Percentiles rank a stretch among this genome's conserved stretches.
Conservation (phyloP, 345 rosid species). For the Syzygium grande region DNA sequence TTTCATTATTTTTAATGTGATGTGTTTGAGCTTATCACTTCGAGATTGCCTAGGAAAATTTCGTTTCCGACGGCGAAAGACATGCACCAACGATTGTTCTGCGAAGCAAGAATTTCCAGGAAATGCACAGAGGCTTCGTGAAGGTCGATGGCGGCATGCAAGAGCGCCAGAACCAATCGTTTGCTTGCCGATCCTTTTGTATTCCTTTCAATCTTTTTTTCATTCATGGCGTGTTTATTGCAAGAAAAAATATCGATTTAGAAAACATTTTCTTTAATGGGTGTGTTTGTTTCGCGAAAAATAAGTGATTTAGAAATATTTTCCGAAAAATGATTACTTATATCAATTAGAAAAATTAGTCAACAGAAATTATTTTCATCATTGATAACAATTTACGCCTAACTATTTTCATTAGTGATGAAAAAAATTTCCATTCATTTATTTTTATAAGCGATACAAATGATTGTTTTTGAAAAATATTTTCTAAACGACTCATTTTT, state of each 20-base stretch:
- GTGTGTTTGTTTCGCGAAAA: too few species aligned
- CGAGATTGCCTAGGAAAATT: not conserved
- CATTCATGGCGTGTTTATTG: not conserved
- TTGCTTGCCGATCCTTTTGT: not conserved
- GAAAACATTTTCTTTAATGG: not conserved
- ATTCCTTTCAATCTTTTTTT: not conserved
- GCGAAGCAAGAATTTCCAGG: not conserved
- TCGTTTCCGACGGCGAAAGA: not conserved
- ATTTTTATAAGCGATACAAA: too few species aligned
- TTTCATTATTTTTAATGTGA: fast-evolving
- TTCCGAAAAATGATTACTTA: not conserved
- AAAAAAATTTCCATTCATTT: too few species aligned
- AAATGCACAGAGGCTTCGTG: not conserved
- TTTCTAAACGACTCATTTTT: too few species aligned
- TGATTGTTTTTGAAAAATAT: not conserved
- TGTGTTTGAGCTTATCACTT: not conserved
- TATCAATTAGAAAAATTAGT: not conserved
- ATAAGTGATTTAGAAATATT: not conserved
- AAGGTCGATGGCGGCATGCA: not conserved
- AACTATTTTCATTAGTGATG: fast-evolving
- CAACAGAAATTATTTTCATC: not conserved
- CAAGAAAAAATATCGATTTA: too few species aligned
- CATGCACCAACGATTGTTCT: not conserved
- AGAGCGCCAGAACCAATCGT: not conserved
- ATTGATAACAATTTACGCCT: fast-evolving